These are phyloP conservation scores for Hymenotorrendiella dingleyae DNA, from an alignment of 2,329 filamentous ascomycete species.

Conservation along the genomic window DNA sequence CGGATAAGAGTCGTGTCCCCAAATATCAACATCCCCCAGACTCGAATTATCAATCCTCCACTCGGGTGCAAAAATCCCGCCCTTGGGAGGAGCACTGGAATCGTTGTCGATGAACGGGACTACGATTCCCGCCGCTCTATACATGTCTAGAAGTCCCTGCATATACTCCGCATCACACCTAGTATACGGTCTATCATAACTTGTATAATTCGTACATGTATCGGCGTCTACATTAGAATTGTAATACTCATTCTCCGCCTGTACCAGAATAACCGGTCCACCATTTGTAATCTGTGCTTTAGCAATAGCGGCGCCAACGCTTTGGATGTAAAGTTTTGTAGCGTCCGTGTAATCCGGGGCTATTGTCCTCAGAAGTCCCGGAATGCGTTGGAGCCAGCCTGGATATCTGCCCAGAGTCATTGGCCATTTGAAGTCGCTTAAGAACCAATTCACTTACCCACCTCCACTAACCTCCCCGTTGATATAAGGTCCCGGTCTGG, in stretches of 20 bases:
- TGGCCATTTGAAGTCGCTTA: too few species aligned
- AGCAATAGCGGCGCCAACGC: slow-evolving; percentile 61
- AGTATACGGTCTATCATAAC: slow-evolving; percentile 47
- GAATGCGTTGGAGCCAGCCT: slow-evolving; percentile 69
- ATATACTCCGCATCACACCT: slow-evolving; percentile 60
- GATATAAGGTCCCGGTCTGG: slow-evolving; percentile 39
- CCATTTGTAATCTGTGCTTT: slow-evolving; percentile 76
- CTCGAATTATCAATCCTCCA: too few species aligned
- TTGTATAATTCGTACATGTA: too few species aligned
- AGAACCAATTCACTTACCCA: too few species aligned
- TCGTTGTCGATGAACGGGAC: slow-evolving; percentile 75
- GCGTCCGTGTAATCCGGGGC: slow-evolving; percentile 57
- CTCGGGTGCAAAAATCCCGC: too few species aligned
- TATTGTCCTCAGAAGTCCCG: slow-evolving; percentile 56
- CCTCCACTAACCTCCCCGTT: slow-evolving; percentile 63
- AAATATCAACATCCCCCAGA: slow-evolving; percentile 28
- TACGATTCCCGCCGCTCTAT: slow-evolving; percentile 60
- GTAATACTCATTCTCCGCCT: slow-evolving; percentile 79
- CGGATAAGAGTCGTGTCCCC: too few species aligned
- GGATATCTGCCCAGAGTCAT: too few species aligned
- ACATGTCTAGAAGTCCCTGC: slow-evolving; percentile 63
- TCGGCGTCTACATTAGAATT: too few species aligned
- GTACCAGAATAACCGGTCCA: slow-evolving; percentile 70
- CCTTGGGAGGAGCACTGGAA: slow-evolving; percentile 32
- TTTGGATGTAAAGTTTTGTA: slow-evolving; percentile 53